Conservation (phyloP, 495 filamentous ascomycete species). For the Aspergillus wentii region DNA sequence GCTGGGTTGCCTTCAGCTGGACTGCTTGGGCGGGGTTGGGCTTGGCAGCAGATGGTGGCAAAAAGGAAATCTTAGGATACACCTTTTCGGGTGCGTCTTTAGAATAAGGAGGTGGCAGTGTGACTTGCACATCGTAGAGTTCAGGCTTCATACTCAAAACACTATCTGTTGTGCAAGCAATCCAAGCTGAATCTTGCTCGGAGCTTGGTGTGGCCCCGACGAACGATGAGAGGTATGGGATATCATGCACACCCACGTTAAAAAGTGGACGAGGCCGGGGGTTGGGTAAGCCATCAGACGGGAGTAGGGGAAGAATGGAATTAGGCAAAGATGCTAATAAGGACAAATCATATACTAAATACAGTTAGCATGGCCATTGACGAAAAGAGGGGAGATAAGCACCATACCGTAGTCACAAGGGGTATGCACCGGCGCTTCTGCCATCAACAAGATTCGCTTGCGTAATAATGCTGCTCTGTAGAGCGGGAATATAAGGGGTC, state of each 20-base stretch:
- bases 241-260: slow-evolving; percentile 87
- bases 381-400: background rate
- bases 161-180: slow-evolving; percentile 92
- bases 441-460: slow-evolving; percentile 81
- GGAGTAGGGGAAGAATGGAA: slow-evolving; percentile 58
- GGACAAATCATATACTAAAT: slow-evolving; percentile 85
- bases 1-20: slow-evolving; percentile 77
- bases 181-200: slow-evolving; percentile 66
- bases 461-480: slow-evolving; percentile 84
- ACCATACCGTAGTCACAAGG: slow-evolving; percentile 81
- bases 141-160: slow-evolving; percentile 78
- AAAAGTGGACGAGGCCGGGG: slow-evolving; percentile 80
- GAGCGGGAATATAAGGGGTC: slow-evolving; percentile 85
- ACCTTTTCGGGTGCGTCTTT: slow-evolving; percentile 50
- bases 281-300: slow-evolving; percentile 35
- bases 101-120: slow-evolving; percentile 63
- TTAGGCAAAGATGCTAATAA: slow-evolving; percentile 73
- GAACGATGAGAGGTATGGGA: slow-evolving; percentile 61
- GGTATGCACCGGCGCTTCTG: slow-evolving; percentile 75
- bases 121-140: slow-evolving; percentile 84
- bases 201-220: slow-evolving; percentile 21
- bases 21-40: slow-evolving; percentile 20
- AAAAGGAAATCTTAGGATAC: slow-evolving; percentile 65
- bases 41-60: slow-evolving; percentile 21
- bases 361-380: slow-evolving; percentile 11